Evolutionary conservation across 805 yeast genomes (phyloP), one percentile per base, ranked within the genome.

Genomic region (Yarrowia yakushimensis): DNA sequence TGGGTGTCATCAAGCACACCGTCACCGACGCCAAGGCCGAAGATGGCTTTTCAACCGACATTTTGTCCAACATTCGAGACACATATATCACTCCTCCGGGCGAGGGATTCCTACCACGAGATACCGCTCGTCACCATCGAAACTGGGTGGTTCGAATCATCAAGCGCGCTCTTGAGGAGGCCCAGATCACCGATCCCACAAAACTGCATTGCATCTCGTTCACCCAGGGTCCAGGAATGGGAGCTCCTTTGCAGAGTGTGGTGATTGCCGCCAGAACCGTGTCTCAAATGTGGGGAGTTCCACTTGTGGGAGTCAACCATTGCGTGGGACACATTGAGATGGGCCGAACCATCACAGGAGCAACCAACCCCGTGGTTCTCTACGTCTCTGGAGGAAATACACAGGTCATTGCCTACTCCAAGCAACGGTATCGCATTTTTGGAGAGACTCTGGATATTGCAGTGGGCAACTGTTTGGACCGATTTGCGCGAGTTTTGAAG

Each of bases 141-240:
- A 90, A 90, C 74, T 93, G 97, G 97, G 96, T 86, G 22, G 92
- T 89, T 0, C 75, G 97, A 63, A 74, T 92, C 22, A 83, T 90
- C 37, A 84, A 84, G 68, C 69, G 70, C 30, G 87, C 98, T 0
- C 69, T 94, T 42, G 72, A 72, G 2, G 92, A 86, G 42, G 86
- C 96, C 1, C 4, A 17, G 18, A 88, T 88, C 48, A 70, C 87
- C 6, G 92, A 88, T 73, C 86, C 88, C 55, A 57, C 59, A 2
- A 77, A 76, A 9, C 66, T 77, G 30, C 78, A 77, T 64, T 77
- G 80, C 65, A 88, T 94, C 54, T 90, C 97, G 73, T 94, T 94
- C 73, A 94, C 99, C 1, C 96, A 88, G 74, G 99, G 99, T 5
- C 99, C 99, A 0, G 99, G 99, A 0, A 94, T 94, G 98, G 99